Base-by-base conservation (phyloP, 2,329 filamentous ascomycete species). In the Phoma herbarum region DNA sequence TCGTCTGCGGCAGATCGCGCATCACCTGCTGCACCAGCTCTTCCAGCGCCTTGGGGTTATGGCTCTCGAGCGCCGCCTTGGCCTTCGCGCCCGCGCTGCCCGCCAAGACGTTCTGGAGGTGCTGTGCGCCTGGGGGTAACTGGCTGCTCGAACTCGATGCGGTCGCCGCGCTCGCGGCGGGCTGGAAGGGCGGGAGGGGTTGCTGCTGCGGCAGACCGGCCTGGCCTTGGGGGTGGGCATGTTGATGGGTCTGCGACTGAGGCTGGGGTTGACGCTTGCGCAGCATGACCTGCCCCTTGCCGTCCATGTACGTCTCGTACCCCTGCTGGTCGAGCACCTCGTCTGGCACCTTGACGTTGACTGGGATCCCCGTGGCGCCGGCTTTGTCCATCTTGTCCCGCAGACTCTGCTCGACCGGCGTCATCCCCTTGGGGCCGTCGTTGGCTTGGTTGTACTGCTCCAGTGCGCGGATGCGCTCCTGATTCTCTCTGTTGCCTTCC, bases 401-500 rank as follows among this genome's bases (percentile, higher is more conserved):
- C 31, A 25, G 60, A 25, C 12, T 50, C 39, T 37, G 28, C 45
- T 60, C 49, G 5, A 63, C 57, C 2, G 67, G 57, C 11, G 65
- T 53, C 25, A 63, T 61, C 5, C 59, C 50, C 51, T 59, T 66
- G 39, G 37, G 16, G 4, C 45, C 57, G 7, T 63, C 61, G 16
- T 57, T 56, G 11, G 68, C 67, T 31, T 73, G 68, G 1, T 68
- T 69, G 39, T 71, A 66, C 4, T 65, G 63, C 52, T 79, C 80
- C 57, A 92, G 83, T 49, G 88, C 86, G 53, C 88, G 84, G 51
- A 93, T 86, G 67, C 90, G 90, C 29, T 86, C 83, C 62, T 90
- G 89, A 16, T 91, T 91, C 56, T 88, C 88, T 29, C 88, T 85
- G 60, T 88, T 92, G 12, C 89, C 90, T 66, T 91, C 89, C 78